These are phyloP conservation scores for Xylariaceae sp. DNA, from an alignment of 2,329 filamentous ascomycete species.

Conservation along the genomic window DNA sequence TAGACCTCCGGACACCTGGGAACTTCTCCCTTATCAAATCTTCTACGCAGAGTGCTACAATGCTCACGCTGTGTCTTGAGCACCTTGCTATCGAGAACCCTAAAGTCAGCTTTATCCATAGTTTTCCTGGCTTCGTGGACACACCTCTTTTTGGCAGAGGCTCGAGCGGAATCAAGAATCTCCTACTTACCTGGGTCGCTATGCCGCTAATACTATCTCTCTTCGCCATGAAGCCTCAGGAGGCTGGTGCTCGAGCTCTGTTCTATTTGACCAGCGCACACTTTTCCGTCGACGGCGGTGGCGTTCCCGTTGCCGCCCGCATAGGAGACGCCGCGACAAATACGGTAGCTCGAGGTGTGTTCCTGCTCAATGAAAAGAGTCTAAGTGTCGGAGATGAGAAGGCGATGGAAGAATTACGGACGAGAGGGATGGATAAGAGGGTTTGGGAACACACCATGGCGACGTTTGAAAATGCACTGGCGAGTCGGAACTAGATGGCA, in stretches of 20 bases:
- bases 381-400: slow-evolving; percentile 4
- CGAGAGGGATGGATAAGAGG: slow-evolving; percentile 2
- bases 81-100: slow-evolving; percentile 44
- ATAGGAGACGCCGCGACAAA: neutral
- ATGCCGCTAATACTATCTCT: neutral
- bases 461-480: neutral
- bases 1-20: slow-evolving; percentile 38
- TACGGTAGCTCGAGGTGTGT: slow-evolving; percentile 3
- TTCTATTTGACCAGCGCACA: slow-evolving; percentile 4
- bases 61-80: slow-evolving; percentile 48
- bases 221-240: slow-evolving; percentile 1
- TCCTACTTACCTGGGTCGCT: neutral
- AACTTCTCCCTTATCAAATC: slow-evolving; percentile 34
- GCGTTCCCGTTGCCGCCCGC: neutral
- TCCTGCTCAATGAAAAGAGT: slow-evolving; percentile 3
- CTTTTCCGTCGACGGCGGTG: slow-evolving; percentile 2
- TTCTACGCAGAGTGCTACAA: slow-evolving; percentile 43
- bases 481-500: neutral
- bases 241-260: slow-evolving; percentile 4
- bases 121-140: slow-evolving; percentile 31
- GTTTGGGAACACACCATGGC: slow-evolving; percentile 3
- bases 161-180: neutral
- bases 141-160: neutral
- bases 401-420: neutral
- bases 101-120: slow-evolving; percentile 34